Base-by-base conservation (phyloP, 2,329 filamentous ascomycete species). In the Clarireedia monteithiana region DNA sequence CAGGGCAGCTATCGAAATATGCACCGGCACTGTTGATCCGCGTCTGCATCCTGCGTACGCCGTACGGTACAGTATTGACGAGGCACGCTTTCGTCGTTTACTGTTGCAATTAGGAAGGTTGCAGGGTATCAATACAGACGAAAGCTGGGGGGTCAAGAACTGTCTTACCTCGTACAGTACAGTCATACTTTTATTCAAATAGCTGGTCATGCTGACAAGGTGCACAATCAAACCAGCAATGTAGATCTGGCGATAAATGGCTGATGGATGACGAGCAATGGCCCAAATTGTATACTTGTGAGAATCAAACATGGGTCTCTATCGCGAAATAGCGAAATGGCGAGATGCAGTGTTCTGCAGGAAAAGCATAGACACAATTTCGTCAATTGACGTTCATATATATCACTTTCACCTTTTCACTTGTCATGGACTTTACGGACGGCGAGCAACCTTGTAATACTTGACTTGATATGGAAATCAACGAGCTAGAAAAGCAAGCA, bases 71-170 rank as follows among this genome's bases (percentile, higher is more conserved):
- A 34, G 30, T 34, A 34, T 34, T 34, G 30, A 30, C 27, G 27
- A 53, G 50, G 50, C n/a, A 53, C 50, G 30, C 42, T 53, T 24
- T 48, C 5, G 38, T 39, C 6, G 52, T 54, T 49, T 14, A 49
- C 49, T 49, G 45, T 26, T 49, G 20, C 26, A n/a, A 54, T 52
- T 54, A 42, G 52, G 52, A 54, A 54, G 52, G 52, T 42, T 20
- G 17, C 15, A 44, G 40, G 40, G 20, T 42, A 42, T 20, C 15
- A 42, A 12, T 9, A 44, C 10, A 44, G 10, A 44, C 12, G 17
- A 44, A 44, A 44, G 40, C 17, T 44, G 40, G 40, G 40, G 40
- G 40, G 40, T 44, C 40, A 44, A 44, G 23, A 44, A 20, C 17
- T 23, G 30, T 17, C 24, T 17, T 27, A 48, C 27, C 15, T 23